These are phyloP conservation scores for Thalassiosira profunda DNA, from an alignment of 108 stramenopile species.

Conservation along the genomic window DNA sequence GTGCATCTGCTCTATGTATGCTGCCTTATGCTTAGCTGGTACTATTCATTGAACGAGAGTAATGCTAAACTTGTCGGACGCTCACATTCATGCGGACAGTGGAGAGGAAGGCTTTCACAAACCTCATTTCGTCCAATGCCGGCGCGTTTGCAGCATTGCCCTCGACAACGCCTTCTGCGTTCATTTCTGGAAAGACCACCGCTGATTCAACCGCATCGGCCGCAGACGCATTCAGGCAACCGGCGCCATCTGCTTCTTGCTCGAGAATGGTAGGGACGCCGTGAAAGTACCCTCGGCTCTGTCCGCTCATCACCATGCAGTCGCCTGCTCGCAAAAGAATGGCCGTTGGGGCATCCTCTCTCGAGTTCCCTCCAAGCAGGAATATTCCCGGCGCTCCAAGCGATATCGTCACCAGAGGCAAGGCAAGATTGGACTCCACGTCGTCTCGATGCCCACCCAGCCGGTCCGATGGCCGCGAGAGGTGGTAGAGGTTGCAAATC, in stretches of 20 bases:
- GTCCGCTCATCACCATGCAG: conserved; percentile 45
- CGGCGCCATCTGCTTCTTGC: conserved; percentile 1
- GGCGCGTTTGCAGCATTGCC: conserved; percentile 1
- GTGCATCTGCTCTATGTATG: too few relatives aligned
- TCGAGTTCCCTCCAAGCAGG: conserved; percentile 37
- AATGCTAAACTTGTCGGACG: conserved; percentile 42
- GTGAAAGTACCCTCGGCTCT: conserved; percentile 43
- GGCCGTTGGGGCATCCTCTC: conserved; percentile 22
- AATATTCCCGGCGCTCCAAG: conserved; percentile 50
- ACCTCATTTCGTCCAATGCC: conserved; percentile 27
- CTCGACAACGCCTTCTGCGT: conserved; percentile 9
- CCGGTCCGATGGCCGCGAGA: conserved; percentile 41
- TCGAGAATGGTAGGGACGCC: conserved; percentile 49
- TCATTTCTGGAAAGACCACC: conserved; percentile 30
- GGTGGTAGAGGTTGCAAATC: conserved; percentile 50
- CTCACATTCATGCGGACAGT: conserved; percentile 51
- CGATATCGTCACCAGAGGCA: conserved; percentile 49
- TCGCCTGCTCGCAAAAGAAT: conserved; percentile 48
- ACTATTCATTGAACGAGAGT: too few relatives aligned
- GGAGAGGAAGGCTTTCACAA: conserved; percentile 42
- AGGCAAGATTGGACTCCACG: conserved; percentile 45
- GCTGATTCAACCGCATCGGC: neutral
- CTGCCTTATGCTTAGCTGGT: too few relatives aligned
- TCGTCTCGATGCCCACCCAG: conserved; percentile 48
- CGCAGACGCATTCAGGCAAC: neutral